A percentile compares a stretch with the other conserved stretches of the same genome.
Evolutionary conservation across 1,139 yeast genomes (phyloP).

Genomic region (Pichia sp.): DNA sequence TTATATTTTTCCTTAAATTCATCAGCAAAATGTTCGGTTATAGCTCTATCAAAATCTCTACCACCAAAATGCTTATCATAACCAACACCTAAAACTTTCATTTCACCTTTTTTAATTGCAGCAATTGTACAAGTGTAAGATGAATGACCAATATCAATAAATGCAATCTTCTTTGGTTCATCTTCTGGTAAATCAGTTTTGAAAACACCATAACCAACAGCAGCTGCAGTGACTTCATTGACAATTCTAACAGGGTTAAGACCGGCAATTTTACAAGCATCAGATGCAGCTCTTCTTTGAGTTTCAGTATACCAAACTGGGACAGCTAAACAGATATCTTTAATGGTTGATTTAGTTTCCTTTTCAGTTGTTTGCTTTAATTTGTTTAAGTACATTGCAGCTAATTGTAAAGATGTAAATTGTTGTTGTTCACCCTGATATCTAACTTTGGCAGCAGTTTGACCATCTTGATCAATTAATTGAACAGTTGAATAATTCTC

Average conservation of each 20-base stretch:
- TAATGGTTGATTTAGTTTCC: conserved; percentile 77
- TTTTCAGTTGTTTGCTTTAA: conserved; percentile 70
- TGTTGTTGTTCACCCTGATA: conserved; percentile 72
- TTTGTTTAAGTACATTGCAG: conserved; percentile 93
- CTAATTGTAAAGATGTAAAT: conserved; percentile 82
- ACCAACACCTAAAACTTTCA: conserved; percentile 86
- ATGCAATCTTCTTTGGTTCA: conserved; percentile 82
- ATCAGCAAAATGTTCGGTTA: conserved; percentile 90
- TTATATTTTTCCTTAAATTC: conserved; percentile 88
- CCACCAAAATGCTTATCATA: conserved; percentile 98
- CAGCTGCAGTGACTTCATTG: conserved; percentile 97
- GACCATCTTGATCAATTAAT: conserved; percentile 65
- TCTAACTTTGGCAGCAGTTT: conserved; percentile 79
- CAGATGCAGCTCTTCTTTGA: conserved; percentile 95
- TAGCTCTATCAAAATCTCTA: conserved; percentile 89
- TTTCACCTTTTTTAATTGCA: conserved; percentile 92
- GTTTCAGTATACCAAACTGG: conserved; percentile 97
- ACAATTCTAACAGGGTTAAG: conserved; percentile 97
- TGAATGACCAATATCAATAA: conserved; percentile 95
- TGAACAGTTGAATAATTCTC: conserved; percentile 64
- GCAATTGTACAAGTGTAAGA: conserved; percentile 88
- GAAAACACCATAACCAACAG: conserved; percentile 98
- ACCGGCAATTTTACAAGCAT: conserved; percentile 94
- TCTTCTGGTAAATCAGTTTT: conserved; percentile 94
- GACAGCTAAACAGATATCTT: conserved; percentile 89